Conservation (phyloP, 2,329 filamentous ascomycete species). For the Torrubiellomyces zombiae region DNA sequence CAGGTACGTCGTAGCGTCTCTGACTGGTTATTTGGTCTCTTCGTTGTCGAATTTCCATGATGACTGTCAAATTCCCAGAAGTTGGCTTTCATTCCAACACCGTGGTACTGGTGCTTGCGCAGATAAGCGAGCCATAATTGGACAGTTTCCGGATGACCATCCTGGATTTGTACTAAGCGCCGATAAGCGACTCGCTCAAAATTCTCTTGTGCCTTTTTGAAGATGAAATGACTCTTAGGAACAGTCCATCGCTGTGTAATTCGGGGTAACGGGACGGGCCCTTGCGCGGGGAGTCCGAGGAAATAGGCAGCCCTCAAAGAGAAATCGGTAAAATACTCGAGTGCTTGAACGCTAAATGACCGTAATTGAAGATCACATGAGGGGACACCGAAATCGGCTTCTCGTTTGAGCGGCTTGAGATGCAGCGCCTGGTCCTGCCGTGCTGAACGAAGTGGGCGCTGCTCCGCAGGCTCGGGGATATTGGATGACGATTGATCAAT, state of each 20-base stretch:
- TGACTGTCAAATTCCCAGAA: constrained; percentile 78
- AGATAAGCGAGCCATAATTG: constrained; percentile 87
- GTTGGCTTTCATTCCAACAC: constrained; percentile 98
- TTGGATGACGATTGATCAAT: too few relatives aligned
- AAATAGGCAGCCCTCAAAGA: constrained; percentile 90
- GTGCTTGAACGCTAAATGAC: constrained; percentile 75
- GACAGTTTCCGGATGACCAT: constrained; percentile 77
- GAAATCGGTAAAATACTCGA: constrained; percentile 92
- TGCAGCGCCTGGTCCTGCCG: constrained; percentile 78
- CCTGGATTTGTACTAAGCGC: constrained; percentile 78
- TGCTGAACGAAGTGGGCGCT: too few relatives aligned
- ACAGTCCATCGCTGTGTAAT: constrained; percentile 92
- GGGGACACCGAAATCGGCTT: constrained; percentile 59
- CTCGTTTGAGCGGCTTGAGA: constrained; percentile 64
- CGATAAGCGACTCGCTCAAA: constrained; percentile 83
- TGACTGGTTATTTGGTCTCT: constrained; percentile 8
- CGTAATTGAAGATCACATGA: constrained; percentile 84
- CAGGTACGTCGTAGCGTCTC: constrained; percentile 32
- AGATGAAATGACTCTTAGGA: constrained; percentile 73
- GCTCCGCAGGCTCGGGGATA: too few relatives aligned
- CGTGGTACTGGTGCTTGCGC: constrained; percentile 81
- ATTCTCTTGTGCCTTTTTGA: constrained; percentile 96
- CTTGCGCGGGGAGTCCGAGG: constrained; percentile 68
- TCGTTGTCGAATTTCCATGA: constrained; percentile 29
- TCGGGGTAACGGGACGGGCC: constrained; percentile 71